phyloP scores from a whole-genome alignment of 352 stramenopile genomes.

The Pythium chondricola region DNA sequence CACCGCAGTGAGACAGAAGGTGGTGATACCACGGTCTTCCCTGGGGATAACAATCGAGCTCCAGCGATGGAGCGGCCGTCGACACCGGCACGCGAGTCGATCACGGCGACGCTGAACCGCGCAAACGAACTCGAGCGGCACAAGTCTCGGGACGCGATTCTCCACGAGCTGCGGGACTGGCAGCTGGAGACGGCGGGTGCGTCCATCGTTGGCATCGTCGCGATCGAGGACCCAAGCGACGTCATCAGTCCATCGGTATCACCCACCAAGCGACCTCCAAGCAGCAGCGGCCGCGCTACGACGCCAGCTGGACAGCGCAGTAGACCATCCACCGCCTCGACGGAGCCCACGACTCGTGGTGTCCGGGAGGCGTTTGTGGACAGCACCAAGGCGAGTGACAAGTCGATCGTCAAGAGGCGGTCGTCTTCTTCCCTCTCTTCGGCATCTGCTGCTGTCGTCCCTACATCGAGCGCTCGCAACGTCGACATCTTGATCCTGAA shows the following conservation, averaged over 20 bases:
- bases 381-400: neutral
- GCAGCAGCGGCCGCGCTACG: constrained; percentile 3
- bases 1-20: constrained; percentile 59
- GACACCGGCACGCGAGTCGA: constrained; percentile 60
- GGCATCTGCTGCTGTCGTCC: neutral
- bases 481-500: constrained; percentile 62
- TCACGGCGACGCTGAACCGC: constrained; percentile 73
- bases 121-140: constrained; percentile 61
- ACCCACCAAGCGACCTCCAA: constrained; percentile 15
- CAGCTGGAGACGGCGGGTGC: constrained; percentile 46
- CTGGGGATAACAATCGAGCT: neutral
- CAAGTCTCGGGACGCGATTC: constrained; percentile 56
- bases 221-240: constrained; percentile 10
- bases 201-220: constrained; percentile 29
- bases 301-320: no score
- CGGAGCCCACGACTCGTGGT: constrained; percentile 6
- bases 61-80: constrained; percentile 33
- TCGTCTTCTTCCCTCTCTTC: constrained; percentile 5
- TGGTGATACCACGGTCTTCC: neutral
- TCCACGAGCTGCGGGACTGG: constrained; percentile 62
- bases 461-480: constrained; percentile 15
- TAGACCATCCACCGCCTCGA: no score
- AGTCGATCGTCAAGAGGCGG: neutral
- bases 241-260: constrained; percentile 16
- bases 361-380: constrained; percentile 61